phyloP scores from a whole-genome alignment of 2,329 filamentous ascomycete species.

The Paecilomyces fulvus region DNA sequence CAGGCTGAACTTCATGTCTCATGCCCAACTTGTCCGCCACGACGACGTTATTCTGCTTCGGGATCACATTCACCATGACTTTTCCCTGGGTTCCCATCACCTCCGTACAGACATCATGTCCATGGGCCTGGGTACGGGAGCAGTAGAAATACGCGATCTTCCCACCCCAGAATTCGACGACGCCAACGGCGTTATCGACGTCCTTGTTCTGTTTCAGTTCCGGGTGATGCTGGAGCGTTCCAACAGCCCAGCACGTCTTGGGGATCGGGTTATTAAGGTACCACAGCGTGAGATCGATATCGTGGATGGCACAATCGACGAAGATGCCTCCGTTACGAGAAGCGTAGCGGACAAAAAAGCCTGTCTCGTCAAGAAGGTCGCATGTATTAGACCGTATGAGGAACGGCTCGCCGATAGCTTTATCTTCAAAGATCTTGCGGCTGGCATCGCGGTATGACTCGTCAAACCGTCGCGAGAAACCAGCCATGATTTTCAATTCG shows the following conservation, averaged over 20 bases:
- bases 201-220: conserved; percentile 32
- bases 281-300: conserved; percentile 37
- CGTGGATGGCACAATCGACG: conserved; percentile 37
- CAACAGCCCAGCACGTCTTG: conserved; percentile 30
- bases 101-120: conserved; percentile 37
- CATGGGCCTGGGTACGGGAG: conserved; percentile 35
- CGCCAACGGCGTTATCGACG: conserved; percentile 37
- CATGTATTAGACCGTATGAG: conserved; percentile 37
- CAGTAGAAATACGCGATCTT: conserved; percentile 39
- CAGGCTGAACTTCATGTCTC: conserved; percentile 12
- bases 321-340: conserved; percentile 36
- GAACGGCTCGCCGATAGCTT: conserved; percentile 32
- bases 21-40: conserved; percentile 14
- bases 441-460: conserved; percentile 33
- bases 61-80: conserved; percentile 25
- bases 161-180: conserved; percentile 38
- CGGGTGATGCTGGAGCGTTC: conserved; percentile 26
- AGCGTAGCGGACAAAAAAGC: conserved; percentile 37
- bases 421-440: conserved; percentile 22
- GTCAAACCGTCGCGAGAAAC: conserved; percentile 40
- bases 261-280: conserved; percentile 31
- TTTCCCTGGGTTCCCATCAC: conserved; percentile 35
- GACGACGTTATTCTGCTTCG: conserved; percentile 16
- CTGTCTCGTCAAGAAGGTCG: conserved; percentile 30
- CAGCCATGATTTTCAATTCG: conserved; percentile 23